These are phyloP conservation scores for Chloranthus sessilifolius DNA, from an alignment of 164 flowering plant species.

Conservation along the genomic window DNA sequence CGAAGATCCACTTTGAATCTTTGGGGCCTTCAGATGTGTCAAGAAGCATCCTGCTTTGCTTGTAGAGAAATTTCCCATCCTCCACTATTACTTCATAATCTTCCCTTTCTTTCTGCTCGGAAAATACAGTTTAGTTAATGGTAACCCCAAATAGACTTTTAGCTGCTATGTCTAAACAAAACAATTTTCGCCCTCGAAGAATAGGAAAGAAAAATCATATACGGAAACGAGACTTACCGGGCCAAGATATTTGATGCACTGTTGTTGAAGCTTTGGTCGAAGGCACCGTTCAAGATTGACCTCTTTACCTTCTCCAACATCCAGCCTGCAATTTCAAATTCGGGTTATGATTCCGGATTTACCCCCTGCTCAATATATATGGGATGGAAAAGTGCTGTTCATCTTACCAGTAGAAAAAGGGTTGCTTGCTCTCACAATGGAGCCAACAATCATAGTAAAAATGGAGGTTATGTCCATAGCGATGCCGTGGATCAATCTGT, in stretches of 20 bases:
- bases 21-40: constrained; percentile 54
- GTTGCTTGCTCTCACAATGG: constrained; percentile 74
- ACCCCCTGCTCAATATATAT: no score
- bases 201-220: background rate
- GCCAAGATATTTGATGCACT: constrained; percentile 94
- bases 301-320: constrained; percentile 88
- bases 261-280: constrained; percentile 72
- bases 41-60: constrained; percentile 43
- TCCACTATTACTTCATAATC: constrained; percentile 63
- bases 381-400: no score
- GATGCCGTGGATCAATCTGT: constrained; percentile 97
- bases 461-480: constrained; percentile 94
- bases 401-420: constrained; percentile 92
- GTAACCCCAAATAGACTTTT: background rate
- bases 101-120: constrained; percentile 60
- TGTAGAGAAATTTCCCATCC: constrained; percentile 59
- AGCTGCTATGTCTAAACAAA: background rate
- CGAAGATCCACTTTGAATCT: constrained; percentile 91
- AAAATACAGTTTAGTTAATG: background rate
- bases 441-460: constrained; percentile 82
- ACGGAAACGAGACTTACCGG: constrained; percentile 80
- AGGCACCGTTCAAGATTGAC: constrained; percentile 66
- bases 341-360: background rate
- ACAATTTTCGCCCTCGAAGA: background rate
- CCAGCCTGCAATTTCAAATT: constrained; percentile 49